These are phyloP conservation scores for Colletotrichum magnum DNA, from an alignment of 2,329 filamentous ascomycete genomes.

Conservation along the genomic window DNA sequence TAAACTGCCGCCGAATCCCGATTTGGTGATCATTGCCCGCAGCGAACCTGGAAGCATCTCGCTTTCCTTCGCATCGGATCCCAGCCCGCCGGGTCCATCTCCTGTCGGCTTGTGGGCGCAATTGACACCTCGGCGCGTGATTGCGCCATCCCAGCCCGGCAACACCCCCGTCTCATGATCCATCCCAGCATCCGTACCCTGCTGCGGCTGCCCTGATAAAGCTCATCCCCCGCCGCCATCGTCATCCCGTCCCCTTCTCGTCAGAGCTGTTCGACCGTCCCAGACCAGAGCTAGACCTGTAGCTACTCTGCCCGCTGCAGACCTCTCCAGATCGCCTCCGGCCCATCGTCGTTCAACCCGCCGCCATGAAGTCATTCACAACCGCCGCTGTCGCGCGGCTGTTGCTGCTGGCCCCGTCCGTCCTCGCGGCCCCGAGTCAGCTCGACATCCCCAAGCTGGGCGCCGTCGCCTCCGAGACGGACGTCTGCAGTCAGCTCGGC, in stretches of 20 bases:
- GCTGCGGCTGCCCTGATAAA: constrained; percentile 6
- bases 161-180: too few species aligned
- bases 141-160: neutral
- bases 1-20: neutral
- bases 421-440: constrained; percentile 21
- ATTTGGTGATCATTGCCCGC: constrained; percentile 15
- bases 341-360: neutral
- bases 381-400: constrained; percentile 36
- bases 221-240: neutral
- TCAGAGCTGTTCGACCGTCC: neutral
- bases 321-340: neutral
- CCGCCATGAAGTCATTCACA: constrained; percentile 34
- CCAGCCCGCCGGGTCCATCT: constrained; percentile 1
- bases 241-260: neutral
- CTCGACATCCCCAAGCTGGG: constrained; percentile 53
- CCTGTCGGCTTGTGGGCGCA: constrained; percentile 6
- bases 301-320: neutral
- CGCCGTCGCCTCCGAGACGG: constrained; percentile 73
- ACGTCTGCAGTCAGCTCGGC: constrained; percentile 72
- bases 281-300: neutral
- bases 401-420: constrained; percentile 27
- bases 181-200: too few species aligned
- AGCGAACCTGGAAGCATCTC: neutral
- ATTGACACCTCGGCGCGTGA: neutral
- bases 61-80: neutral